A percentile compares a stretch with the other conserved stretches of the same genome.
Evolutionary conservation across 148 eudicot species (phyloP).

Genomic region (Rheum nobile): DNA sequence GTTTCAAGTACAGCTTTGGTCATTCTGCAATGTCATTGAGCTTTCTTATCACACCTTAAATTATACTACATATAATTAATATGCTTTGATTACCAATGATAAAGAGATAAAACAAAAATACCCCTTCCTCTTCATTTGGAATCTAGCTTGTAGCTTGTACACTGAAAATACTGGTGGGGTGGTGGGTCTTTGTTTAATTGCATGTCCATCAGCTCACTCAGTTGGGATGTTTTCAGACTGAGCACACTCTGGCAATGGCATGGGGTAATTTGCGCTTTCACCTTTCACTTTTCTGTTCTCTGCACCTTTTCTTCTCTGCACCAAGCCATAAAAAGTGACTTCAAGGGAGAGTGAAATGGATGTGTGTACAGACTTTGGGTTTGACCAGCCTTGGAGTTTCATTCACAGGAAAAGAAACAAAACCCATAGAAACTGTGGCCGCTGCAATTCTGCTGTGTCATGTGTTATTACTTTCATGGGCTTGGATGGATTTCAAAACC

Average conservation of each 20-base stretch:
- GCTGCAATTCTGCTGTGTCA: conserved; percentile 1
- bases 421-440: conserved; percentile 2
- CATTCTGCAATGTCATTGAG: neutral
- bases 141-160: too few relatives aligned
- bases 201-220: neutral
- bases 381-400: neutral
- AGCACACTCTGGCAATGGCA: neutral
- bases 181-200: neutral
- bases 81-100: neutral
- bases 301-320: conserved; percentile 9
- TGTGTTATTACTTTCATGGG: conserved; percentile 1
- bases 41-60: too few relatives aligned
- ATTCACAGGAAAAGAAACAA: conserved; percentile 1
- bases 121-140: too few relatives aligned
- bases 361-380: neutral
- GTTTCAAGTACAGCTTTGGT: neutral
- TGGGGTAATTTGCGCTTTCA: neutral
- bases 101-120: too few relatives aligned
- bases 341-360: neutral
- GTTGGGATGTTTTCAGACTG: conserved; percentile 1
- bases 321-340: conserved; percentile 2
- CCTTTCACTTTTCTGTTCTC: conserved; percentile 28
- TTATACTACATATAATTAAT: too few relatives aligned
- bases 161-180: neutral
- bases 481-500: neutral